Evolutionary conservation across 2,329 filamentous ascomycete genomes (phyloP).

Genomic region (Cordyceps tenuipes): DNA sequence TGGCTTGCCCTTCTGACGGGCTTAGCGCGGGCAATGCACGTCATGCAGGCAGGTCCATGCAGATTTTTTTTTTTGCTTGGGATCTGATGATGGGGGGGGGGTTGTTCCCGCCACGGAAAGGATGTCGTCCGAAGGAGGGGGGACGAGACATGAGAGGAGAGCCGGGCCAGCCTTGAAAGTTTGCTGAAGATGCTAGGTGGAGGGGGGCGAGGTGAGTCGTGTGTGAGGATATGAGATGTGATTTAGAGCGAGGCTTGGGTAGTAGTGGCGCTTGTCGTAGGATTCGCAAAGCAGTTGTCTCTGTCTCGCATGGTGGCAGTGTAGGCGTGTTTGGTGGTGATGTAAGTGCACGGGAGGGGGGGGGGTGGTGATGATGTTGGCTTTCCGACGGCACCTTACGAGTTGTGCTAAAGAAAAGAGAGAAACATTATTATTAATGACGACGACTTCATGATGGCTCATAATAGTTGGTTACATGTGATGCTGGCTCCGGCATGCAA

Average conservation of each 20-base stretch:
- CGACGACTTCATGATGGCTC: neutral
- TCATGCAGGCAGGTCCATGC: neutral
- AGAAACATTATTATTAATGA: neutral
- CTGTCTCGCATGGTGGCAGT: neutral
- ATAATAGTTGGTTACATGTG: neutral
- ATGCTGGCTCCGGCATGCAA: neutral
- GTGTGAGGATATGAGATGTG: neutral
- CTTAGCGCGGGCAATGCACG: too few species aligned
- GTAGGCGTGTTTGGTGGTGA: neutral
- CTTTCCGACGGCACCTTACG: neutral
- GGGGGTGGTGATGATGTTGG: neutral
- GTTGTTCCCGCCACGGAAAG: neutral
- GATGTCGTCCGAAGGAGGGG: neutral
- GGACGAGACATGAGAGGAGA: neutral
- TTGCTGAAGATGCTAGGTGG: neutral
- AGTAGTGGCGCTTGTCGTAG: neutral
- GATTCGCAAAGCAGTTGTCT: neutral
- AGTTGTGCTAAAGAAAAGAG: neutral
- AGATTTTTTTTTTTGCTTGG: neutral
- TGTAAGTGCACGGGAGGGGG: neutral
- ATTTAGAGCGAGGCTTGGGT: neutral
- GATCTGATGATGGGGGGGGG: neutral
- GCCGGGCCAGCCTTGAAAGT: neutral
- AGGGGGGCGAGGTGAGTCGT: neutral
- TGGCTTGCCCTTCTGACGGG: too few species aligned